Evolutionary conservation across 345 rosid species (phyloP).

Genomic region (Salix dunnii): DNA sequence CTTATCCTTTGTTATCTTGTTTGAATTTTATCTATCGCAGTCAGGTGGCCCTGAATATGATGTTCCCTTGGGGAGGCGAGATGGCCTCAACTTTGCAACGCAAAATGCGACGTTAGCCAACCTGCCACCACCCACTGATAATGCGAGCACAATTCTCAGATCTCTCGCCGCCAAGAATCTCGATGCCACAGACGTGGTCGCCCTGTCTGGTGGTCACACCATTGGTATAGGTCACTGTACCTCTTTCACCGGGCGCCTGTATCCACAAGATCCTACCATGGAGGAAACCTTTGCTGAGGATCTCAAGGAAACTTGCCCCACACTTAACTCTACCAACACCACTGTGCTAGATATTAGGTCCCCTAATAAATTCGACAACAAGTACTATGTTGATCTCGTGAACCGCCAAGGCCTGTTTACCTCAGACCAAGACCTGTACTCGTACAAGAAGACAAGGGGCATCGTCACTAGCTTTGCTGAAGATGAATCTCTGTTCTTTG

Average conservation of each 20-base stretch:
- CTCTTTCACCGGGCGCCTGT: constrained; percentile 53
- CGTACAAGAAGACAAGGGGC: constrained; percentile 46
- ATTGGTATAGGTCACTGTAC: constrained; percentile 64
- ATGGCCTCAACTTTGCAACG: constrained; percentile 53
- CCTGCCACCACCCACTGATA: constrained; percentile 49
- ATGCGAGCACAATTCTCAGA: constrained; percentile 38
- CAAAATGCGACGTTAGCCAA: constrained; percentile 43
- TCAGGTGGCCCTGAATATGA: constrained; percentile 77
- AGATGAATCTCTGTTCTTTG: constrained; percentile 54
- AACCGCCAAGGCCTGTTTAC: constrained; percentile 79
- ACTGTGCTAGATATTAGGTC: constrained; percentile 54
- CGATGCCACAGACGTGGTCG: constrained; percentile 64
- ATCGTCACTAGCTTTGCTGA: constrained; percentile 61
- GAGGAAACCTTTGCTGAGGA: constrained; percentile 55
- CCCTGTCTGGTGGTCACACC: constrained; percentile 92
- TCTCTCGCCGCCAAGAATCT: constrained; percentile 45
- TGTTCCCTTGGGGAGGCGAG: constrained; percentile 73
- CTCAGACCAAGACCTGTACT: constrained; percentile 80
- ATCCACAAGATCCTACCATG: constrained; percentile 82
- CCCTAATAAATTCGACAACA: constrained; percentile 73
- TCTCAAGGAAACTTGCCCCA: constrained; percentile 55
- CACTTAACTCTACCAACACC: constrained; percentile 34
- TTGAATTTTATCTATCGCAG: constrained; percentile 26
- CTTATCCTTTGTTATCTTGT: neutral
- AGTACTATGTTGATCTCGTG: constrained; percentile 72